Base-by-base conservation (phyloP, 768 basidiomycete genomes). In the Rhodotorula graminis region DNA sequence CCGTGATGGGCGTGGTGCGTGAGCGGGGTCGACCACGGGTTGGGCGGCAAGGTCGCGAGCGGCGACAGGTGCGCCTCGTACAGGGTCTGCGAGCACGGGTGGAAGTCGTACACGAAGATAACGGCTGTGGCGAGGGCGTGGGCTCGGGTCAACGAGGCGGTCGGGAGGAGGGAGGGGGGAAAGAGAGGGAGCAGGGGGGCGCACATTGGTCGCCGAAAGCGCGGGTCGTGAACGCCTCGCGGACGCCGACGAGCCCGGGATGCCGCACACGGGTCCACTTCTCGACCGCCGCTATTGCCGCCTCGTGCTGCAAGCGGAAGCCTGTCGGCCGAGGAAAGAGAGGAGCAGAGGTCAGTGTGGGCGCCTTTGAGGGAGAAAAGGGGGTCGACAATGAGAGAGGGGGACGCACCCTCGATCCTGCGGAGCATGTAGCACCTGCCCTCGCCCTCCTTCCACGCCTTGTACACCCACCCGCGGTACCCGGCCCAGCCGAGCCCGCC, bases 141-240 rank as follows among this genome's bases (percentile, higher is more conserved):
- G n/a, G n/a, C n/a, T n/a, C n/a, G n/a, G n/a, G n/a, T n/a, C n/a
- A n/a, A n/a, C n/a, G n/a, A n/a, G n/a, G n/a, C n/a, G n/a, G n/a
- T n/a, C n/a, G n/a, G n/a, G n/a, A n/a, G n/a, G n/a, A 61, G 25
- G 21, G 52, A 53, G 46, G 31, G 4, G 25, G 40, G 27, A 62
- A 52, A 1, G 44, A 46, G 44, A 12, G 44, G 44, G 37, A n/a
- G 33, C 21, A 25, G 12, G 31, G 0, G 11, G 14, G 83, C 89
- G 63, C 78, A 95, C 94, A 98, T 76, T 88, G 89, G 80, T 98
- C 96, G 66, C 88, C 87, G 81, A 99, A 99, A 1, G 90, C 87
- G 42, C 89, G 86, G 0, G 95, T 95, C 0, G 96, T 98, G 83
- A 99, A 97, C 0, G 95, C 96, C 80, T 98, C 96, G 61, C 87